Conservation (phyloP, 2,329 filamentous ascomycete genomes). For the Trichoderma citrinoviride region DNA sequence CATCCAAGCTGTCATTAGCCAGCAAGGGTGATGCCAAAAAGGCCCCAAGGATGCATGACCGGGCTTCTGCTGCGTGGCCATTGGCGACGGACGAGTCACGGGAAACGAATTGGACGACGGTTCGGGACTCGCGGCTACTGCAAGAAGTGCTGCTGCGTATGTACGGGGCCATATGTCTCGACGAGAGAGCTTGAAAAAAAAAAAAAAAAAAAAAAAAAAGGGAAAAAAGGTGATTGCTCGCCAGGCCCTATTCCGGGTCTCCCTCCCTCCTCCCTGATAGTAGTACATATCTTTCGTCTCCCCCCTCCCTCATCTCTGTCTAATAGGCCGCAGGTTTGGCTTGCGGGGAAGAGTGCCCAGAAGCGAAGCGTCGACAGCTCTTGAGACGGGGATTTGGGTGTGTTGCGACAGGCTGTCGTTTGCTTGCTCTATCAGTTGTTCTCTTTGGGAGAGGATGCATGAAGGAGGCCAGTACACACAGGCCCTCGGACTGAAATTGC, state of each 20-base stretch:
- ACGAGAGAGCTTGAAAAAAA: neutral
- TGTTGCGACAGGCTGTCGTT: neutral
- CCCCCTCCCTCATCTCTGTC: neutral
- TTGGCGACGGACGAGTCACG: constrained; percentile 12
- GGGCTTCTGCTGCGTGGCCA: neutral
- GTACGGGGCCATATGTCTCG: neutral
- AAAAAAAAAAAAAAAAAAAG: too few relatives aligned
- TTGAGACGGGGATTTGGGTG: neutral
- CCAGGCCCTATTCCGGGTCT: neutral
- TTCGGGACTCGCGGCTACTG: constrained; percentile 17
- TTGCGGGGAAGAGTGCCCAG: constrained; percentile 3
- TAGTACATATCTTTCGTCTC: too few relatives aligned
- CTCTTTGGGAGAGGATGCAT: too few relatives aligned
- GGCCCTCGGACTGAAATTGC: too few relatives aligned
- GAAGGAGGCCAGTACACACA: too few relatives aligned
- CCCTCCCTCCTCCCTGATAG: neutral
- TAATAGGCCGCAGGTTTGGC: constrained; percentile 7
- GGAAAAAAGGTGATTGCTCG: neutral
- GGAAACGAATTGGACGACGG: neutral
- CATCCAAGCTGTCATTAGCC: neutral
- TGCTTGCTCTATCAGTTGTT: neutral
- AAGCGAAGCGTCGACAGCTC: neutral
- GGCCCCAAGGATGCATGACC: neutral
- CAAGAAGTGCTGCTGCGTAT: neutral
- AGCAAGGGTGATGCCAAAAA: neutral